Percentiles rank a stretch among this genome's conserved stretches.
These are phyloP conservation scores for Kokia cookei DNA, from an alignment of 441 rosid species.

Conservation along the genomic window DNA sequence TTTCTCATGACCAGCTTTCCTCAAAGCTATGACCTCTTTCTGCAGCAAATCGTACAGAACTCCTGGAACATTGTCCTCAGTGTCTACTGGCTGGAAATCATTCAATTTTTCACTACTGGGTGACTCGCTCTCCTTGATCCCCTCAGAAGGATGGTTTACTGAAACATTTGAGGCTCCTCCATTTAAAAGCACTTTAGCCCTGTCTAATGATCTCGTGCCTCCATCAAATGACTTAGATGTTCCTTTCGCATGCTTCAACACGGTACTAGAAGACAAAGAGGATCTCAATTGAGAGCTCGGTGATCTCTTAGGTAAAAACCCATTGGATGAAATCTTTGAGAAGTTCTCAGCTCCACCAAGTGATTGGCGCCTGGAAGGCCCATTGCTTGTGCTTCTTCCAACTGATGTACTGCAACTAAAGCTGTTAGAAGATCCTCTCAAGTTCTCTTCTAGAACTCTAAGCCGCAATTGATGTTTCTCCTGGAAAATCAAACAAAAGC, in stretches of 20 bases:
- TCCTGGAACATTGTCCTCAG: slow-evolving; percentile 75
- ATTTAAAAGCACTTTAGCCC: slow-evolving; percentile 70
- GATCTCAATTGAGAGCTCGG: slow-evolving; percentile 57
- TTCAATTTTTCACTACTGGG: slow-evolving; percentile 45
- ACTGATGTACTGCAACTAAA: slow-evolving; percentile 47
- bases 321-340: slow-evolving; percentile 69
- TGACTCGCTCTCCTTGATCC: slow-evolving; percentile 48
- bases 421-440: slow-evolving; percentile 72
- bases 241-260: slow-evolving; percentile 94
- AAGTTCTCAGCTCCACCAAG: slow-evolving; percentile 82
- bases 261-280: slow-evolving; percentile 59
- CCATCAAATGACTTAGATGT: slow-evolving; percentile 97
- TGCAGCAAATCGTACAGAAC: slow-evolving; percentile 84
- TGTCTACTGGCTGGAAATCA: slow-evolving; percentile 51
- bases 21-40: slow-evolving; percentile 80
- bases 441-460: slow-evolving; percentile 82
- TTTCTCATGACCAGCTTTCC: slow-evolving; percentile 87
- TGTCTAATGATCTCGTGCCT: slow-evolving; percentile 82
- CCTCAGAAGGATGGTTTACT: slow-evolving; percentile 70
- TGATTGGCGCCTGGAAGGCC: slow-evolving; percentile 92
- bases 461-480: slow-evolving; percentile 88
- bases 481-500: slow-evolving; percentile 27
- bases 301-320: slow-evolving; percentile 70
- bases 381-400: slow-evolving; percentile 80
- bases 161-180: slow-evolving; percentile 57